Evolutionary conservation across 768 basidiomycete genomes (phyloP).

Genomic region (Suillus spraguei): DNA sequence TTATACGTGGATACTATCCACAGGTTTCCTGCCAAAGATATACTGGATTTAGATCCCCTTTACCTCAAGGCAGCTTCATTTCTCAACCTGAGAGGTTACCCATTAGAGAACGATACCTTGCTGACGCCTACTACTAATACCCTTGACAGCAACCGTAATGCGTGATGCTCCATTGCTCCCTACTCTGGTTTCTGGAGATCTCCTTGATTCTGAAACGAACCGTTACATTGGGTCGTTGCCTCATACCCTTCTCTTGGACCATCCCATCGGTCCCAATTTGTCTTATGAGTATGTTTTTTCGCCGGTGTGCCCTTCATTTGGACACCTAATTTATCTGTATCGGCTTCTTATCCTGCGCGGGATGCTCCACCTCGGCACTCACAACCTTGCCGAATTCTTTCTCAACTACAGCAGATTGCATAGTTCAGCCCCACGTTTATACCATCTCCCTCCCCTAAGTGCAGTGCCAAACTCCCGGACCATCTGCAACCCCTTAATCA

Average conservation of each 20-base stretch:
- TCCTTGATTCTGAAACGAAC: conserved; percentile 6
- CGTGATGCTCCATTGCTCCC: not conserved
- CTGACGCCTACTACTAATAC: not conserved
- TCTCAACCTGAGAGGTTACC: not conserved
- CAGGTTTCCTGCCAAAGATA: not conserved
- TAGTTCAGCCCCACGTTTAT: not conserved
- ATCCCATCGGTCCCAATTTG: not conserved
- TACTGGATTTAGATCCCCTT: no score
- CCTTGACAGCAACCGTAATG: conserved; percentile 1
- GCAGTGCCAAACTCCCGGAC: conserved; percentile 1
- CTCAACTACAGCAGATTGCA: not conserved
- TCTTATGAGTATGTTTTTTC: not conserved
- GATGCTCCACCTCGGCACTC: not conserved
- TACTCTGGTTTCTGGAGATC: not conserved
- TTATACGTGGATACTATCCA: not conserved
- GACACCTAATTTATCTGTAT: not conserved
- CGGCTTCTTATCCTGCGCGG: not conserved
- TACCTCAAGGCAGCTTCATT: conserved; percentile 4
- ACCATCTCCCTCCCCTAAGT: not conserved
- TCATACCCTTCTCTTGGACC: not conserved
- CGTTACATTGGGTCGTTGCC: not conserved
- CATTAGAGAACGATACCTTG: not conserved
- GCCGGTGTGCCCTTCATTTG: not conserved
- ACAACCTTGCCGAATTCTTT: not conserved
- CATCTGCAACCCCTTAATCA: not conserved